Percentiles rank a stretch among this genome's conserved stretches.
Evolutionary conservation across 164 flowering plant species (phyloP).

Genomic region (Aristolochia fimbriata): DNA sequence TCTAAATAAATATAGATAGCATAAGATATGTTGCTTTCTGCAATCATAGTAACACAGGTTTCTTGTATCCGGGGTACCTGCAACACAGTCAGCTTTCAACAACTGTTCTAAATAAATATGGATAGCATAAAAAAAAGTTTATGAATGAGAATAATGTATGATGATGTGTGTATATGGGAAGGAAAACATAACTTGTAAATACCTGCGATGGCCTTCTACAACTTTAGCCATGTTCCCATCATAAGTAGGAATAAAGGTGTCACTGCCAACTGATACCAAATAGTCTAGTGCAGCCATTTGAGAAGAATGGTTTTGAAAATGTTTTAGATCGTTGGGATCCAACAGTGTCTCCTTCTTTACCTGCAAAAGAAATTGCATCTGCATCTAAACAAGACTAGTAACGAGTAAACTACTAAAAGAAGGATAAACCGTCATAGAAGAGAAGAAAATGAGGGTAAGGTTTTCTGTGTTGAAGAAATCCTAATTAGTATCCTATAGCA

Average conservation of each 20-base stretch:
- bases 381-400: no score
- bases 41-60: conserved; percentile 55
- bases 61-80: conserved; percentile 86
- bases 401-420: no score
- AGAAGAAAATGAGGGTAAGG: no score
- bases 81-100: conserved; percentile 4
- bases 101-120: no score
- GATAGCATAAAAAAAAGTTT: no score
- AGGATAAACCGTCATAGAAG: background rate
- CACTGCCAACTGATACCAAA: conserved; percentile 79
- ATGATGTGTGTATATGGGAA: no score
- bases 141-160: no score
- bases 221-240: conserved; percentile 99
- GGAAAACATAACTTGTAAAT: background rate
- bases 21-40: conserved; percentile 15
- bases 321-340: conserved; percentile 51
- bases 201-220: conserved; percentile 99
- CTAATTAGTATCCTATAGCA: no score
- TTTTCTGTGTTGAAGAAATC: no score
- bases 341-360: conserved; percentile 82
- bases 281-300: conserved; percentile 99
- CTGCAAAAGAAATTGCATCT: conserved; percentile 24
- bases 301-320: conserved; percentile 87
- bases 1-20: no score
- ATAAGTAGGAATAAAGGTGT: conserved; percentile 79